A percentile compares a stretch with the other conserved stretches of the same genome.
phyloP scores from a whole-genome alignment of 805 yeast genomes.

The Candida silvatica region DNA sequence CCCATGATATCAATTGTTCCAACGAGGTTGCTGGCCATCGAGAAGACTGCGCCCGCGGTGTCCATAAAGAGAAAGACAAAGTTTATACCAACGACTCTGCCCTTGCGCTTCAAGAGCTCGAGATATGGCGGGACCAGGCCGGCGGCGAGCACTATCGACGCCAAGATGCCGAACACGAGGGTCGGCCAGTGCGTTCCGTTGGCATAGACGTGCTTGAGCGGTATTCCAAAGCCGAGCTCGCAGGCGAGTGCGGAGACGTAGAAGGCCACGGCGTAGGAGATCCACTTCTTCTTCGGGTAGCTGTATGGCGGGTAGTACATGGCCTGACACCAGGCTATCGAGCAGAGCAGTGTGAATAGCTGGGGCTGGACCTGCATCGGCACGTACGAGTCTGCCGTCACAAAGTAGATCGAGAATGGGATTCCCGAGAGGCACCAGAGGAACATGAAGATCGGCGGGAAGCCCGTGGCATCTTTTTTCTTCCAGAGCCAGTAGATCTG shows the following conservation, averaged over 20 bases:
- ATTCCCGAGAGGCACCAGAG: conserved; percentile 75
- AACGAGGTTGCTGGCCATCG: conserved; percentile 48
- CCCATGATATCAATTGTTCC: conserved; percentile 74
- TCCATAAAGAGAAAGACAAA: conserved; percentile 72
- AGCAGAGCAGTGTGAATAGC: conserved; percentile 62
- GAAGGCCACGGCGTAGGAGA: conserved; percentile 28
- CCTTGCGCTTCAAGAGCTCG: conserved; percentile 71
- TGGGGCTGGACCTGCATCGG: conserved; percentile 87
- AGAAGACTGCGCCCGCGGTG: conserved; percentile 70
- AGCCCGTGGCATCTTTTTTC: conserved; percentile 75
- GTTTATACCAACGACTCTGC: conserved; percentile 84
- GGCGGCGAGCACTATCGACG: conserved; percentile 62
- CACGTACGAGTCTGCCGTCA: conserved; percentile 58
- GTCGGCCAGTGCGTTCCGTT: conserved; percentile 59
- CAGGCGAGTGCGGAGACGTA: conserved; percentile 41
- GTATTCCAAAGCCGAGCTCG: conserved; percentile 65
- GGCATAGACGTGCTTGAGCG: conserved; percentile 49
- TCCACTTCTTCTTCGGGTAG: conserved; percentile 27
- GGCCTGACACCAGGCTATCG: conserved; percentile 59
- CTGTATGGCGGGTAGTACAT: conserved; percentile 62
- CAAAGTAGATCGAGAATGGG: conserved; percentile 81
- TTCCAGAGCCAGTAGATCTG: conserved; percentile 58
- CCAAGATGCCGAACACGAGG: conserved; percentile 70
- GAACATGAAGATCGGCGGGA: conserved; percentile 87
- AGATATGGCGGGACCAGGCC: conserved; percentile 88